Percentiles rank a stretch among this genome's conserved stretches.
phyloP scores from a whole-genome alignment of 2,329 filamentous ascomycete species.

The Penicillium sp. region DNA sequence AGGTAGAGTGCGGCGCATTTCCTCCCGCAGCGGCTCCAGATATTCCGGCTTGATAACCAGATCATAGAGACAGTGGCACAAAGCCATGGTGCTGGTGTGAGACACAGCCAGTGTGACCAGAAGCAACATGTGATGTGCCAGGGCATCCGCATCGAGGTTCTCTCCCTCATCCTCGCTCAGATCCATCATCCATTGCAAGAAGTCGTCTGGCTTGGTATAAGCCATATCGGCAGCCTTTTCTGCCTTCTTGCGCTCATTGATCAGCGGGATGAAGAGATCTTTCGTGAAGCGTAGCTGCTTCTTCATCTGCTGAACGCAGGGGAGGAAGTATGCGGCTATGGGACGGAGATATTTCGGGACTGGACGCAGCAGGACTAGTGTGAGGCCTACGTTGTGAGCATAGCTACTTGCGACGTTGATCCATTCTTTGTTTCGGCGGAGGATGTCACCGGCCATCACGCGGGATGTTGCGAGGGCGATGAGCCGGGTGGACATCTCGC shows the following conservation, averaged over 20 bases:
- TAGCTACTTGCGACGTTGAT: slow-evolving; percentile 35
- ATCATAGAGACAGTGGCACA: slow-evolving; percentile 51
- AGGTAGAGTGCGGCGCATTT: slow-evolving; percentile 39
- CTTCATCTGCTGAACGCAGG: slow-evolving; percentile 35
- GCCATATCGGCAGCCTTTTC: slow-evolving; percentile 16
- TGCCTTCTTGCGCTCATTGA: slow-evolving; percentile 30
- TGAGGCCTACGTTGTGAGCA: slow-evolving; percentile 37
- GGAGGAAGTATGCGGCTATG: slow-evolving; percentile 35
- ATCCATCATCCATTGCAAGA: slow-evolving; percentile 38
- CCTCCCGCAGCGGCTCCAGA: slow-evolving; percentile 51
- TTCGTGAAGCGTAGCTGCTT: slow-evolving; percentile 31
- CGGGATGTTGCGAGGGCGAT: slow-evolving; percentile 43
- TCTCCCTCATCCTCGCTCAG: slow-evolving; percentile 20
- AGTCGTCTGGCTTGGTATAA: slow-evolving; percentile 31
- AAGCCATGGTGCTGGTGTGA: slow-evolving; percentile 30
- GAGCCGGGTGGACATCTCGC: slow-evolving; percentile 32
- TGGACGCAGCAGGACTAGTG: slow-evolving; percentile 33
- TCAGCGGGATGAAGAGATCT: slow-evolving; percentile 36
- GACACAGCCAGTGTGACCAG: slow-evolving; percentile 30
- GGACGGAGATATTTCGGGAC: slow-evolving; percentile 37
- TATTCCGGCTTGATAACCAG: slow-evolving; percentile 52
- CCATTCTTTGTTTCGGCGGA: slow-evolving; percentile 43
- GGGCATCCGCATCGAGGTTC: slow-evolving; percentile 21
- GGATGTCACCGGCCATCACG: slow-evolving; percentile 40
- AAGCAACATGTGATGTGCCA: slow-evolving; percentile 29